Conservation (phyloP, 768 basidiomycete species). For the Terana coerulea region DNA sequence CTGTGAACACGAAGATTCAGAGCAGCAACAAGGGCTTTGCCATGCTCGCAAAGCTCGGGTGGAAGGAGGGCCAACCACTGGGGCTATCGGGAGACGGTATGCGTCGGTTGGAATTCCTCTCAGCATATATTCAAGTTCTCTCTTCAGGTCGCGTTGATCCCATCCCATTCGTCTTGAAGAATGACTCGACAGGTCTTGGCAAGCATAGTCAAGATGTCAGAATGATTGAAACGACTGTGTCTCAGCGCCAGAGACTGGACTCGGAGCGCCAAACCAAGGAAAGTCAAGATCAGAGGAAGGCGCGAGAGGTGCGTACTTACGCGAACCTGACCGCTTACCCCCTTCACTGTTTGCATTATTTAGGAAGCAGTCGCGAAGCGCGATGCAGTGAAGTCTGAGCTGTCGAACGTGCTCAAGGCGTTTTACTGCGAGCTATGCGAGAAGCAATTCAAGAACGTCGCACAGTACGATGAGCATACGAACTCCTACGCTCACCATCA, state of each 20-base stretch:
- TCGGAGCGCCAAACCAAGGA: conserved; percentile 81
- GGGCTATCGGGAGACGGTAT: conserved; percentile 75
- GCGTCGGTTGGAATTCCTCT: neutral
- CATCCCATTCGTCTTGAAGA: conserved; percentile 76
- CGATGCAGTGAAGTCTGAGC: conserved; percentile 63
- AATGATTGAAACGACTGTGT: conserved; percentile 83
- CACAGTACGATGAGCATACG: conserved; percentile 87
- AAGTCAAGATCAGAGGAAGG: conserved; percentile 69
- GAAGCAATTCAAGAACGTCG: conserved; percentile 83
- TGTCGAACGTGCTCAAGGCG: conserved; percentile 60
- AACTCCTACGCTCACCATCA: conserved; percentile 88
- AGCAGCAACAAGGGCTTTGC: conserved; percentile 77
- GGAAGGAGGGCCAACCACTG: conserved; percentile 75
- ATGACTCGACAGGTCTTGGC: conserved; percentile 75
- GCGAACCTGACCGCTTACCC: neutral
- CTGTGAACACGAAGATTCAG: conserved; percentile 79
- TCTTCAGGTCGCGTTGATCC: conserved; percentile 74
- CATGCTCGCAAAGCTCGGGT: conserved; percentile 78
- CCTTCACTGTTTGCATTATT: neutral
- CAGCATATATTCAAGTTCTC: neutral
- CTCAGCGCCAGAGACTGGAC: conserved; percentile 74
- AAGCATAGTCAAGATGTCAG: conserved; percentile 75
- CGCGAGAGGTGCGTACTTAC: conserved; percentile 55
- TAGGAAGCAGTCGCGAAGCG: conserved; percentile 65
- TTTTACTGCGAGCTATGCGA: conserved; percentile 85